Conservation (phyloP, 495 filamentous ascomycete species). For the Chaetomidium leptoderma region DNA sequence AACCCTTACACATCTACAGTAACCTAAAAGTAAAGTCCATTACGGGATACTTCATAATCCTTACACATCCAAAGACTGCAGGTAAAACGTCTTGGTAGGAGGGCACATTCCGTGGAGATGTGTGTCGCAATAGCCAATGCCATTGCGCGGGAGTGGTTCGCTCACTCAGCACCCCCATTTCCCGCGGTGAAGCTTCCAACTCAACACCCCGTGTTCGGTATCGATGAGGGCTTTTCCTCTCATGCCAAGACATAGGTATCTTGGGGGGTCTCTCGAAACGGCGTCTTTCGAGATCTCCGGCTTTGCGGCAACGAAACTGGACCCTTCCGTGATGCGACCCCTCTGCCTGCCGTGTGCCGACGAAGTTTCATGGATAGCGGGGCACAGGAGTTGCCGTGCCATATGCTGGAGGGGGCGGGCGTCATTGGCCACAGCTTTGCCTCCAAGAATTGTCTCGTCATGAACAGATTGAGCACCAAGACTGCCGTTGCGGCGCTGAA, state of each 20-base stretch:
- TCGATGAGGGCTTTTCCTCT: conserved; percentile 6
- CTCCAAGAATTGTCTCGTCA: conserved; percentile 15
- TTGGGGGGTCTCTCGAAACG: background rate
- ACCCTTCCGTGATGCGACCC: background rate
- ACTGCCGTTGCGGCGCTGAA: background rate
- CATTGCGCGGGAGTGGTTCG: background rate
- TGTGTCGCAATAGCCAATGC: background rate
- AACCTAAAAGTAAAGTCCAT: too few relatives aligned
- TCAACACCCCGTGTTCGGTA: background rate
- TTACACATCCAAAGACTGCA: too few relatives aligned
- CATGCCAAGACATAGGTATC: background rate
- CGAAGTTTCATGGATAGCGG: conserved; percentile 1
- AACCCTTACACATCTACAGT: background rate
- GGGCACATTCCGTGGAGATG: conserved; percentile 13
- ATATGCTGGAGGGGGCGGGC: conserved; percentile 1
- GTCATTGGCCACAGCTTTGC: conserved; percentile 16
- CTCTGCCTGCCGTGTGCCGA: background rate
- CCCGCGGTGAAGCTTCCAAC: conserved; percentile 11
- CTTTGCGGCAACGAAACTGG: background rate
- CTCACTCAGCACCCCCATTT: conserved; percentile 7
- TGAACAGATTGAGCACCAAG: background rate
- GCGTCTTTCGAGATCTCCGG: background rate
- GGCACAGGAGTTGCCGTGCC: background rate
- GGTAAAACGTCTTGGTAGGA: background rate
- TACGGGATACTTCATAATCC: too few relatives aligned